Evolutionary conservation across 805 yeast genomes (phyloP).

Genomic region (Cyberlindnera maritima): DNA sequence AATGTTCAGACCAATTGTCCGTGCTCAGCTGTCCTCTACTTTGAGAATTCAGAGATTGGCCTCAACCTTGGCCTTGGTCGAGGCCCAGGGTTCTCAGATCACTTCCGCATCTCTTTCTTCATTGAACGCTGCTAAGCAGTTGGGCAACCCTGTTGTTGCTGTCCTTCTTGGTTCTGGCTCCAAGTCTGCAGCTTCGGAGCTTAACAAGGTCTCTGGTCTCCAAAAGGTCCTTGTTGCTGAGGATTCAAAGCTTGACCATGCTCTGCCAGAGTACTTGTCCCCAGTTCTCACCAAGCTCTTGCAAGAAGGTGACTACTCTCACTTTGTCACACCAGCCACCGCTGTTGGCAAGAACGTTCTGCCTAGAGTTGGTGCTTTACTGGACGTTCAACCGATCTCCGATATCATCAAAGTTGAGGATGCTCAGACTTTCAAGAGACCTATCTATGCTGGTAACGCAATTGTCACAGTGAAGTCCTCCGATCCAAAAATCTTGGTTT

Average conservation of each 20-base stretch:
- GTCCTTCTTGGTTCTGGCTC: conserved; percentile 67
- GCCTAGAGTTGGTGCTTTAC: conserved; percentile 82
- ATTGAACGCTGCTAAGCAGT: conserved; percentile 70
- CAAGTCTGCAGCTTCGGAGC: conserved; percentile 43
- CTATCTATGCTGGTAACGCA: conserved; percentile 96
- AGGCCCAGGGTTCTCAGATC: conserved; percentile 50
- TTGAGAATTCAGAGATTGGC: conserved; percentile 40
- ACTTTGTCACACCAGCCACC: conserved; percentile 79
- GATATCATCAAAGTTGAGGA: conserved; percentile 71
- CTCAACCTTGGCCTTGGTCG: conserved; percentile 77
- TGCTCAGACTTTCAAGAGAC: conserved; percentile 78
- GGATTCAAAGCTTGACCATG: conserved; percentile 58
- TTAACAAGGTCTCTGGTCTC: conserved; percentile 48
- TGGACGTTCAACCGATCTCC: conserved; percentile 85
- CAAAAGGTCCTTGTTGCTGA: conserved; percentile 48
- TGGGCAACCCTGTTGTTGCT: conserved; percentile 81
- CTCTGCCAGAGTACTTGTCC: conserved; percentile 76
- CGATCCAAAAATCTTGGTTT: conserved; percentile 64
- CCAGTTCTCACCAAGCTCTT: conserved; percentile 54
- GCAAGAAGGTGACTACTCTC: conserved; percentile 46
- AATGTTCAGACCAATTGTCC: conserved; percentile 18
- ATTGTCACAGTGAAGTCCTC: conserved; percentile 72
- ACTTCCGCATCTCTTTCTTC: conserved; percentile 71
- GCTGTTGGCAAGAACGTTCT: conserved; percentile 82
- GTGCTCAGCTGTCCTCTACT: background rate